These are phyloP conservation scores for Hortaea werneckii DNA, from an alignment of 2,329 filamentous ascomycete genomes.

Conservation along the genomic window DNA sequence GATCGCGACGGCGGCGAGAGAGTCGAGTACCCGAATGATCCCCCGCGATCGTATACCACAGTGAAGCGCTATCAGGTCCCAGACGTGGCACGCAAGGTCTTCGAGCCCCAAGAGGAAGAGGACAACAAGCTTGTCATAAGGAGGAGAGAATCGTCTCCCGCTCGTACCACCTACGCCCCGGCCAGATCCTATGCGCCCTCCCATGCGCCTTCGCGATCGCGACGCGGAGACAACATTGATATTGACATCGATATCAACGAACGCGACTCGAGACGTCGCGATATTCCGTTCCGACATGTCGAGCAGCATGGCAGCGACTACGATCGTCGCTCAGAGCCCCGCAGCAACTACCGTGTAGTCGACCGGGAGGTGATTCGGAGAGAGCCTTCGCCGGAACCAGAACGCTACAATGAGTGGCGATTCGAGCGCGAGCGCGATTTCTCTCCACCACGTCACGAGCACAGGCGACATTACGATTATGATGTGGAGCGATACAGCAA, in stretches of 20 bases:
- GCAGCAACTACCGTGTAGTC: constrained; percentile 29
- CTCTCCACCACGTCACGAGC: constrained; percentile 29
- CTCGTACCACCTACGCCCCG: constrained; percentile 12
- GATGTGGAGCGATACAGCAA: constrained; percentile 43
- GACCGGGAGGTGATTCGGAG: constrained; percentile 24
- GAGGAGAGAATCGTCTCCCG: constrained; percentile 15
- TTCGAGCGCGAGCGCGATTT: constrained; percentile 42
- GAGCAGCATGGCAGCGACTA: constrained; percentile 20
- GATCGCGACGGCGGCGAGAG: constrained; percentile 20
- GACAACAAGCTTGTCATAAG: constrained; percentile 42
- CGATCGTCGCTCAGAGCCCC: constrained; percentile 6
- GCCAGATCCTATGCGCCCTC: constrained; percentile 12
- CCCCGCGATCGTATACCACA: constrained; percentile 40
- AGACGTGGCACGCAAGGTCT: constrained; percentile 28
- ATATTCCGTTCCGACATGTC: constrained; percentile 23
- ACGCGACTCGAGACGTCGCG: constrained; percentile 19
- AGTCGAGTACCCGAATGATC: constrained; percentile 29
- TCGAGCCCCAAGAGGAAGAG: constrained; percentile 27
- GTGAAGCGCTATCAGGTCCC: constrained; percentile 52
- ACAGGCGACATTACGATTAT: constrained; percentile 23
- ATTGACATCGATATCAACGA: constrained; percentile 31
- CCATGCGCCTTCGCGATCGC: constrained; percentile 8
- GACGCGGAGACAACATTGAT: constrained; percentile 16
- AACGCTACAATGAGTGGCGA: constrained; percentile 40
- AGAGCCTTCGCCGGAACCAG: constrained; percentile 29